A percentile compares a stretch with the other conserved stretches of the same genome.
These are phyloP conservation scores for Tolypocladium amazonense DNA, from an alignment of 2,329 filamentous ascomycete genomes.

Conservation along the genomic window DNA sequence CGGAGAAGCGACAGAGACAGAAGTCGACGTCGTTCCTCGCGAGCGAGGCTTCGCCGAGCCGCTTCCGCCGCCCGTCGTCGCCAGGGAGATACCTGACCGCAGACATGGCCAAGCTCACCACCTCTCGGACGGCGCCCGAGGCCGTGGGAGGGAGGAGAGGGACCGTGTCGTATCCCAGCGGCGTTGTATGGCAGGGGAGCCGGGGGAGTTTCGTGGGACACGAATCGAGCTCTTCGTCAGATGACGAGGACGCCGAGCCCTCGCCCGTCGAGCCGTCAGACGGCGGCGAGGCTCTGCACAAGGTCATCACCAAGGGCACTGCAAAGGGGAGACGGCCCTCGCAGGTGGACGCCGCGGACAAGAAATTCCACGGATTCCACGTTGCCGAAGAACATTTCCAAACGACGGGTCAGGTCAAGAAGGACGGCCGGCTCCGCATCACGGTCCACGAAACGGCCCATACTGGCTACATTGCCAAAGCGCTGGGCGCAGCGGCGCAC, in stretches of 20 bases:
- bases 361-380: not conserved
- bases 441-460: slow-evolving; percentile 61
- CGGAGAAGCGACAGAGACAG: not conserved
- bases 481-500: slow-evolving; percentile 53
- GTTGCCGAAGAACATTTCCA: slow-evolving; percentile 48
- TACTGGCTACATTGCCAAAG: slow-evolving; percentile 63
- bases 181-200: not conserved
- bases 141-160: not conserved
- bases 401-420: slow-evolving; percentile 54
- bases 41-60: not conserved
- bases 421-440: slow-evolving; percentile 61
- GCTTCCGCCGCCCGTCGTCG: not conserved
- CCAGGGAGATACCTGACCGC: not conserved
- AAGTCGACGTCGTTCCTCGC: not conserved
- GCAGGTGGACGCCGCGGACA: not conserved
- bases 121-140: not conserved
- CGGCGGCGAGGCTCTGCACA: not conserved
- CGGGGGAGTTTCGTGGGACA: not conserved
- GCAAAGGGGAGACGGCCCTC: not conserved
- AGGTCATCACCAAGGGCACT: not conserved
- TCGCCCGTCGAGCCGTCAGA: not conserved
- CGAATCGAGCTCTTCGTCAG: not conserved
- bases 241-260: not conserved
- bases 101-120: not conserved
- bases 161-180: not conserved